Percentiles rank a stretch among this genome's conserved stretches.
phyloP scores from a whole-genome alignment of 768 basidiomycete genomes.

The Russula brevipes region DNA sequence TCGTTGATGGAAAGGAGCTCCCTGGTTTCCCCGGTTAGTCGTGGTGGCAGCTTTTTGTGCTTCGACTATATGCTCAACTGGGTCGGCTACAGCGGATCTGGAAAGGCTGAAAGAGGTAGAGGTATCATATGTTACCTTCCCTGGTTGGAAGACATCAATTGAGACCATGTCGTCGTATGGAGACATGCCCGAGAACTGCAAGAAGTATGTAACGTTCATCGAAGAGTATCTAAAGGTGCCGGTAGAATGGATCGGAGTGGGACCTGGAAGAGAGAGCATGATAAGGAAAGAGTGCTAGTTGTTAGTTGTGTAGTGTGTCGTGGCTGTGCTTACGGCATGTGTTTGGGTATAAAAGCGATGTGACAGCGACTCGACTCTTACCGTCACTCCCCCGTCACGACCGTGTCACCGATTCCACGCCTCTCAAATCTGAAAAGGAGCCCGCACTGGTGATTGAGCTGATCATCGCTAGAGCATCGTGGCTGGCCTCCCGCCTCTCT shows the following conservation, averaged over 20 bases:
- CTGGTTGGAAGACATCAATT: slow-evolving; percentile 88
- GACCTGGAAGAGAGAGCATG: slow-evolving; percentile 83
- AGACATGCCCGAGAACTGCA: slow-evolving; percentile 78
- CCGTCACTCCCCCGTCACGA: slow-evolving; percentile 35
- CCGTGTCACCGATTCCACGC: slow-evolving; percentile 30
- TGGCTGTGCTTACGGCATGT: slow-evolving; percentile 29
- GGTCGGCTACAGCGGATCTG: slow-evolving; percentile 62
- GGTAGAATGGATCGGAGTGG: slow-evolving; percentile 91
- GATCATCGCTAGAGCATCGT: slow-evolving; percentile 1
- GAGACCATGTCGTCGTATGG: slow-evolving; percentile 56
- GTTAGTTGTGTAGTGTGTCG: not conserved
- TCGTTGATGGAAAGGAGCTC: slow-evolving; percentile 69
- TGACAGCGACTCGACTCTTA: slow-evolving; percentile 26
- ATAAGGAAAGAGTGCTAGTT: slow-evolving; percentile 31
- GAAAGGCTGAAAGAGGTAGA: slow-evolving; percentile 72
- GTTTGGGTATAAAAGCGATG: slow-evolving; percentile 29
- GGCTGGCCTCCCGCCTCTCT: not conserved
- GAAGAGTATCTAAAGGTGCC: slow-evolving; percentile 67
- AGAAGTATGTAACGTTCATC: slow-evolving; percentile 81
- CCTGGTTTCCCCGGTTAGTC: slow-evolving; percentile 76
- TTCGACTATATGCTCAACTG: not conserved
- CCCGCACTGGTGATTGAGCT: slow-evolving; percentile 5
- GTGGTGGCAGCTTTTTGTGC: slow-evolving; percentile 26
- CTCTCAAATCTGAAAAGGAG: slow-evolving; percentile 21
- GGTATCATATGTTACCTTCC: slow-evolving; percentile 82